phyloP scores from a whole-genome alignment of 2,329 filamentous ascomycete species.

The Apiospora kogelbergensis region DNA sequence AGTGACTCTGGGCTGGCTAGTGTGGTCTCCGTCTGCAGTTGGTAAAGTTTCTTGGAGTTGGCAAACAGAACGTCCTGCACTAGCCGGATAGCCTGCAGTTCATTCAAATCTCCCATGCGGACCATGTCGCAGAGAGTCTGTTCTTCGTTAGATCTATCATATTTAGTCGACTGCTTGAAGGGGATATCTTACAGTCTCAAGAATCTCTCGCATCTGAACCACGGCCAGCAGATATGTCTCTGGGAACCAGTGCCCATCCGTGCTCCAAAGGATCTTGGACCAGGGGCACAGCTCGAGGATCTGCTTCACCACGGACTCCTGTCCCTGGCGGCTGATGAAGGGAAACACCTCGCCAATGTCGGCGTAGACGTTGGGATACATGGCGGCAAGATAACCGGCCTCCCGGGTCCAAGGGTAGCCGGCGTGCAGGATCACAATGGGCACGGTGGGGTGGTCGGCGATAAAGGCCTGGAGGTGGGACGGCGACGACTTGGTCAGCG shows the following conservation, averaged over 20 bases:
- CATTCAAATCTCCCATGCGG: conserved; percentile 58
- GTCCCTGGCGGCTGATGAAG: conserved; percentile 72
- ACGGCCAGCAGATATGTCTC: conserved; percentile 76
- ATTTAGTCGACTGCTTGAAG: background rate
- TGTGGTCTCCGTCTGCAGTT: conserved; percentile 46
- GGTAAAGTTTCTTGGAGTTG: conserved; percentile 76
- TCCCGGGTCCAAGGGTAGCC: conserved; percentile 81
- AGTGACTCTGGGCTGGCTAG: background rate
- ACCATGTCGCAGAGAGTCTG: conserved; percentile 66
- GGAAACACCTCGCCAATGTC: conserved; percentile 85
- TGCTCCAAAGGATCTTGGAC: conserved; percentile 77
- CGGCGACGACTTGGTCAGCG: conserved; percentile 68
- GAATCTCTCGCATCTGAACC: conserved; percentile 67
- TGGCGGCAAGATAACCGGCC: conserved; percentile 73
- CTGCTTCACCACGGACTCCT: conserved; percentile 69
- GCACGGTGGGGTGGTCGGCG: conserved; percentile 64
- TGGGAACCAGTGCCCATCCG: conserved; percentile 76
- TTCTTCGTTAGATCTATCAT: conserved; percentile 1
- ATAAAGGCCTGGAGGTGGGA: conserved; percentile 75
- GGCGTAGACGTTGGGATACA: conserved; percentile 78
- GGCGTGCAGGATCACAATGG: conserved; percentile 77
- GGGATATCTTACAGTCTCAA: conserved; percentile 58
- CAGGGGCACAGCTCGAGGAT: conserved; percentile 74
- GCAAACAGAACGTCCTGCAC: conserved; percentile 71
- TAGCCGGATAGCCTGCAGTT: conserved; percentile 61